phyloP scores from a whole-genome alignment of 116 monocot genomes.

The Zostera marina region DNA sequence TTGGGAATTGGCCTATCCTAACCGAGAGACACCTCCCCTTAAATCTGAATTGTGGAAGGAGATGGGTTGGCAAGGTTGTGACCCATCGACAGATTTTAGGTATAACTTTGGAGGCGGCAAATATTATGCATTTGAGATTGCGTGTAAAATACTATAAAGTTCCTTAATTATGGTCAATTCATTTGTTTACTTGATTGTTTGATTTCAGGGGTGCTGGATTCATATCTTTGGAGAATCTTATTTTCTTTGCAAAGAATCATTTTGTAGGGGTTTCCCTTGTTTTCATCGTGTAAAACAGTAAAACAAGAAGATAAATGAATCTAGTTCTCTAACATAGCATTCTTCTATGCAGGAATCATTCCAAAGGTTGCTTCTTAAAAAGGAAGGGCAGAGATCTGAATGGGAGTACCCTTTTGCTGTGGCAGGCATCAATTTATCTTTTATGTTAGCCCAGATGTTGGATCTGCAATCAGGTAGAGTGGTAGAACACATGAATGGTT shows the following conservation, averaged over 20 bases:
- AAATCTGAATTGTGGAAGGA: conserved; percentile 96
- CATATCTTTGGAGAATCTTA: conserved; percentile 90
- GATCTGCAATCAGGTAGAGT: conserved; percentile 66
- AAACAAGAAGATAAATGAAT: background rate
- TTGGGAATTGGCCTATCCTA: conserved; percentile 80
- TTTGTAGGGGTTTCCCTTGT: conserved; percentile 27
- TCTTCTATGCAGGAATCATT: conserved; percentile 45
- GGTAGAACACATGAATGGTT: background rate
- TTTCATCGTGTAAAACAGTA: background rate
- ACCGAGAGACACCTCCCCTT: conserved; percentile 60
- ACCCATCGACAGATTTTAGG: conserved; percentile 99
- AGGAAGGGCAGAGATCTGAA: conserved; percentile 53
- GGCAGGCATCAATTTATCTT: conserved; percentile 84
- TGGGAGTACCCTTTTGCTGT: conserved; percentile 99
- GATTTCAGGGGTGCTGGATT: conserved; percentile 73
- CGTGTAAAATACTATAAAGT: background rate
- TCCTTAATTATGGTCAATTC: background rate
- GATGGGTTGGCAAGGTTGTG: conserved; percentile 97
- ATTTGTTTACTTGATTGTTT: background rate
- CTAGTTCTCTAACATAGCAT: background rate
- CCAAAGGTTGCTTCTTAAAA: conserved; percentile 55
- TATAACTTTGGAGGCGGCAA: conserved; percentile 1
- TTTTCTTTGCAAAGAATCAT: conserved; percentile 81
- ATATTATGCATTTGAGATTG: background rate
- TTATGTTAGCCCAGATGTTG: conserved; percentile 84